Evolutionary conservation across 1,284 basidiomycete species (phyloP).

Genomic region (Ceratobasidium theobromae): DNA sequence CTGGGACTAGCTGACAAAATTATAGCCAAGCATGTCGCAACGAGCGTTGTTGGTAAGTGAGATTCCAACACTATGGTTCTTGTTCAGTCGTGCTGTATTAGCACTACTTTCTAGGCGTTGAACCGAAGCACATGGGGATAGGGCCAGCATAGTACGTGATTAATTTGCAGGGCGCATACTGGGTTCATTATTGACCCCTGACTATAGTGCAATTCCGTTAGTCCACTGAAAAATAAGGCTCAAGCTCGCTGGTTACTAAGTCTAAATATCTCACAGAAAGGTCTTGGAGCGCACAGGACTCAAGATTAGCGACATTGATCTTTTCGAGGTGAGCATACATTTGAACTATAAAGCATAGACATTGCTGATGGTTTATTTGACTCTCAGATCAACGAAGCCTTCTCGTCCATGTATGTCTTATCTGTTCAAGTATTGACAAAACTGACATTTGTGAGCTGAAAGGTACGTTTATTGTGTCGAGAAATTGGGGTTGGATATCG

Average conservation of each 20-base stretch:
- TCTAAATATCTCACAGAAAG: conserved; percentile 37
- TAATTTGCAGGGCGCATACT: conserved; percentile 38
- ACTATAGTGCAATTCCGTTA: conserved; percentile 46
- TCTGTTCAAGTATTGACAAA: not conserved
- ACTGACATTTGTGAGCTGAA: too few species aligned
- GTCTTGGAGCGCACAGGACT: conserved; percentile 50
- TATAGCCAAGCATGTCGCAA: conserved; percentile 74
- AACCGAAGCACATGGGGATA: conserved; percentile 51
- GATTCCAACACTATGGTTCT: conserved; percentile 38
- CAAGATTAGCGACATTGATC: conserved; percentile 42
- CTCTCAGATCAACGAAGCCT: conserved; percentile 73
- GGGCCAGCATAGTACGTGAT: conserved; percentile 47
- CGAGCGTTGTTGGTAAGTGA: conserved; percentile 62
- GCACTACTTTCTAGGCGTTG: conserved; percentile 37
- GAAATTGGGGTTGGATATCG: conserved; percentile 45
- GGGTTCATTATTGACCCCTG: not conserved
- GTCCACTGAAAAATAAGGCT: conserved; percentile 2
- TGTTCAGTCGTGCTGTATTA: conserved; percentile 39
- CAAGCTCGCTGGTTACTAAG: not conserved
- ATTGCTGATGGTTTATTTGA: not conserved
- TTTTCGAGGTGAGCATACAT: conserved; percentile 39
- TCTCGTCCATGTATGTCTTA: conserved; percentile 52
- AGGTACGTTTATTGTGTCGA: conserved; percentile 78
- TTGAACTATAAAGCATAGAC: not conserved
- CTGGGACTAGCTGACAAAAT: conserved; percentile 73